Base-by-base conservation (phyloP, 164 flowering plant species). In the Magnolia officinalis region DNA sequence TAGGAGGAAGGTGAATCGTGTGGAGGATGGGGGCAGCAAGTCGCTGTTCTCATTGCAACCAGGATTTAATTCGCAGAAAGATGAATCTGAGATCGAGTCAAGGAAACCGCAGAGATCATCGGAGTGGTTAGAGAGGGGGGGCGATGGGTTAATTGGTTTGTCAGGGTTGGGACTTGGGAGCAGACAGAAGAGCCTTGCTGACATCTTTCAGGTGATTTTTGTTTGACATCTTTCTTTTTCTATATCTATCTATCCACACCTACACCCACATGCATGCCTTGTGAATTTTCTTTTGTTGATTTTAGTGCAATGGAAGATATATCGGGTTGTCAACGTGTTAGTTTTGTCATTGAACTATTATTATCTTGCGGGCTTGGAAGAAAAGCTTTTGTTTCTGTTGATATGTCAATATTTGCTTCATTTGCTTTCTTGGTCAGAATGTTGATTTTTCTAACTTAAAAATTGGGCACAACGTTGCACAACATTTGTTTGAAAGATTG, bases 91-190 rank as follows among this genome's bases (percentile, higher is more conserved):
- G 65, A 75, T 26, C 16, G 84, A 78, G 52, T 18, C 73, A 26
- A 80, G 81, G 72, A 78, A 78, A 70, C 70, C 72, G 14, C 86
- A 77, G 65, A 51, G n/a, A 21, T 76, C 81, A n/a, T 74, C 77
- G 0, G 80, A 84, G 71, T 80, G 84, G 69, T 80, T 61, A 1
- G 85, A 87, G 70, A 84, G 90, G 89, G 90, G 89, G n/a, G 91
- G 85, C 9, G 91, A 91, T 83, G 93, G 97, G 45, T 79, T 89
- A 64, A 89, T 91, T 64, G 97, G 95, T 2, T 81, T 93, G 82
- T 85, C 89, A 0, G 94, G 92, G 49, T 82, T 88, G 76, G 96
- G 89, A 8, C 78, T 91, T 5, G 94, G 92, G 58, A 78, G 81
- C 65, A 85, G 90, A 77, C 89, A 88, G 84, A 89, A 86, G 82